Conservation (phyloP, 139 green algal species). For the Bryopsis sp. region DNA sequence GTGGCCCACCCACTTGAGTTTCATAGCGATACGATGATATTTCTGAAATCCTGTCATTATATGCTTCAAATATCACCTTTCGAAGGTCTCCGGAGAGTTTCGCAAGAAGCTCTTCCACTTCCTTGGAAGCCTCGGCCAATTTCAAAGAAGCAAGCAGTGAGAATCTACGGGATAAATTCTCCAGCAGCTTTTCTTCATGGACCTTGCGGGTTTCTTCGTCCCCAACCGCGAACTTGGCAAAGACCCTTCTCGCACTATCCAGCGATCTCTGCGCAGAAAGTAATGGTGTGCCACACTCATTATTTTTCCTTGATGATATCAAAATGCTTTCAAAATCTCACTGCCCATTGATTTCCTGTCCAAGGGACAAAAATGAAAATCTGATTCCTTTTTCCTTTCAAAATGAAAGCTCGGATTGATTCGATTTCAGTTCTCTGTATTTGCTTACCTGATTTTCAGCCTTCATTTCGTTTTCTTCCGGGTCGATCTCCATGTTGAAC, state of each 20-base stretch:
- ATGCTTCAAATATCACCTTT: too few relatives aligned
- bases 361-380: too few relatives aligned
- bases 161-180: not conserved
- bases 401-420: not conserved
- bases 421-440: not conserved
- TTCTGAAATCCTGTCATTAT: too few relatives aligned
- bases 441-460: conserved; percentile 16
- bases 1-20: too few relatives aligned
- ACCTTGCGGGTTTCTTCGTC: not conserved
- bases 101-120: not conserved
- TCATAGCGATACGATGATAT: too few relatives aligned
- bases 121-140: conserved; percentile 1
- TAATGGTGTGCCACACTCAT: too few relatives aligned
- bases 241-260: conserved; percentile 6
- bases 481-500: conserved; percentile 17
- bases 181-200: not conserved
- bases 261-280: not conserved
- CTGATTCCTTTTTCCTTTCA: not conserved
- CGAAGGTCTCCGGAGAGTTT: not conserved
- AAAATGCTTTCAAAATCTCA: too few relatives aligned
- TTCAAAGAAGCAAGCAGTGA: not conserved
- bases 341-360: too few relatives aligned
- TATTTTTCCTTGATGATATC: too few relatives aligned
- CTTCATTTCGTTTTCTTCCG: conserved; percentile 13
- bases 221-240: conserved; percentile 1